phyloP scores from a whole-genome alignment of 805 yeast genomes.

The Lipomyces sp. region DNA sequence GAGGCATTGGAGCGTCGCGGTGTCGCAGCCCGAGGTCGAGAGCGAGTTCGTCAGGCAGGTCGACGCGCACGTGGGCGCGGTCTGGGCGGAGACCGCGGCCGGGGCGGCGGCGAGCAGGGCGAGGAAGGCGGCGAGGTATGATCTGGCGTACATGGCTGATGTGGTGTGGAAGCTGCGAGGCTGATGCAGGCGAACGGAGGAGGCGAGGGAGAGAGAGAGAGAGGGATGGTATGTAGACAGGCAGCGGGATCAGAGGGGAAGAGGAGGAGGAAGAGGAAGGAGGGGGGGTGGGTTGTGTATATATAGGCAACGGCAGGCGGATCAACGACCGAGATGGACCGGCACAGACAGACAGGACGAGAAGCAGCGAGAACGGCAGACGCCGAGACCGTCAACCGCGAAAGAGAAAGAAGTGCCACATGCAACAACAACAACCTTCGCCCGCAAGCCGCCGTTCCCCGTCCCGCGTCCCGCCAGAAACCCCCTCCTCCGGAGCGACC shows the following conservation, averaged over 20 bases:
- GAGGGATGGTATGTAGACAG: neutral
- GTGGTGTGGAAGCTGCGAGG: conserved; percentile 4
- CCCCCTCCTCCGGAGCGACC: too few species aligned
- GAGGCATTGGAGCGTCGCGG: conserved; percentile 14
- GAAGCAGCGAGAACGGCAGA: too few species aligned
- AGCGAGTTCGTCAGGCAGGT: conserved; percentile 8
- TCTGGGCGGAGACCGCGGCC: neutral
- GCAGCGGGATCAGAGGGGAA: neutral
- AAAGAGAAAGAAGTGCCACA: too few species aligned
- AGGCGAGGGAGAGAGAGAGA: neutral
- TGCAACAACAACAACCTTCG: too few species aligned
- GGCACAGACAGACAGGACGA: neutral
- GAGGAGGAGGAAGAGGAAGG: neutral
- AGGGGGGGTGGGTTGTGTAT: neutral
- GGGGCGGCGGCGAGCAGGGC: conserved; percentile 3
- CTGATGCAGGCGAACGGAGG: conserved; percentile 2
- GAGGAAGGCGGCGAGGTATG: conserved; percentile 1
- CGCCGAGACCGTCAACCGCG: too few species aligned
- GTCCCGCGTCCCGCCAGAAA: too few species aligned
- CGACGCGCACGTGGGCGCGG: conserved; percentile 8
- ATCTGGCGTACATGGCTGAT: neutral
- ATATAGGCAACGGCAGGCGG: neutral
- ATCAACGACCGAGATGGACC: neutral
- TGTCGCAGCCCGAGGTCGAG: conserved; percentile 8
- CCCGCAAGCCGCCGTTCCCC: too few species aligned